Evolutionary conservation across 108 stramenopile genomes (phyloP), one percentile per base, ranked within the genome.

Genomic region (Pseudonitzschia multiseries): DNA sequence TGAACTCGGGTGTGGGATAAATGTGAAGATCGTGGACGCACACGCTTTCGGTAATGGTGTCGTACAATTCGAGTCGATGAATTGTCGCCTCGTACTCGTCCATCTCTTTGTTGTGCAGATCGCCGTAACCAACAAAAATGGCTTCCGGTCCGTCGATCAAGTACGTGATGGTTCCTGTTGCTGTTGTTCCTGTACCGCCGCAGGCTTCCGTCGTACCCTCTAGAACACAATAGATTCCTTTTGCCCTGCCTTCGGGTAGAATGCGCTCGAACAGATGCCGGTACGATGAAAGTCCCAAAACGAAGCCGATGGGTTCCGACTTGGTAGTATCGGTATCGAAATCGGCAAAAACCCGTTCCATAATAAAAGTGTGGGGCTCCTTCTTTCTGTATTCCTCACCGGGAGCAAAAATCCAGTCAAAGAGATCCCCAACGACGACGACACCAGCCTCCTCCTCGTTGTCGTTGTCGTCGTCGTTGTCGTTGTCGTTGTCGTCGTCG

Each of bases 161-260:
- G 60, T 68, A 80, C 29, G 66, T 69, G 12, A 80, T 61, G 18
- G 70, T 60, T 17, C 70, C n/a, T n/a, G n/a, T n/a, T n/a, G n/a
- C n/a, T n/a, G n/a, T n/a, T n/a, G n/a, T n/a, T n/a, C n/a, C n/a
- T n/a, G n/a, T n/a, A n/a, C n/a, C n/a, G n/a, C n/a, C 74, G 40
- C 75, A 76, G 9, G 42, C 63, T 41, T 17, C 24, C 17, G 22
- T 40, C 17, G 22, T 40, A n/a, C 68, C 70, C 13, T 52, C 42
- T 28, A 80, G 33, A 13, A 80, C 79, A 31, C 33, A 44, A 18
- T 74, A 32, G 8, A 80, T 31, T 15, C 57, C 70, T 4, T 62
- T 42, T 2, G 44, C 46, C n/a, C n/a, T n/a, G 10, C 29, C 57
- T 8, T 69, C 42, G 12, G 79, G 62, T 36, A 80, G 69, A 29